phyloP scores from a whole-genome alignment of 1,284 basidiomycete species.

The Inonotus obliquus region DNA sequence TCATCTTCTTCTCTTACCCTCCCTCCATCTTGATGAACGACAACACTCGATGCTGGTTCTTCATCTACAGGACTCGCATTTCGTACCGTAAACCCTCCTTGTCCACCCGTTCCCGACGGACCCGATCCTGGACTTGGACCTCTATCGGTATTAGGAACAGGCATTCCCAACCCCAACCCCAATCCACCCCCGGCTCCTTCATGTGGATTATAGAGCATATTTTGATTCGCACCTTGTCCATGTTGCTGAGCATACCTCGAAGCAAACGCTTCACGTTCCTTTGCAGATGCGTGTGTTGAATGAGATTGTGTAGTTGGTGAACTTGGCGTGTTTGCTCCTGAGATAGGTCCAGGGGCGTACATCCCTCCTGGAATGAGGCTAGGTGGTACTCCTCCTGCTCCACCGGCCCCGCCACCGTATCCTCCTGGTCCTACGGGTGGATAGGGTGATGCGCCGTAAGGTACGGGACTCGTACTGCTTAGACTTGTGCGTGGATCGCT shows the following conservation, averaged over 20 bases:
- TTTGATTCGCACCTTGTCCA: constrained; percentile 2
- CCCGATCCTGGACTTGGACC: neutral
- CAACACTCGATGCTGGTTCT: neutral
- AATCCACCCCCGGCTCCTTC: neutral
- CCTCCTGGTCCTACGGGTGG: neutral
- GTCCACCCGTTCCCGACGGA: neutral
- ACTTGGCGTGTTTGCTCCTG: neutral
- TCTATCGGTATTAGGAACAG: neutral
- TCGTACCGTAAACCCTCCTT: constrained; percentile 7
- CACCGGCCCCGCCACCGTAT: neutral
- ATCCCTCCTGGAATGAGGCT: neutral
- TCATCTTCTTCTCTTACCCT: constrained; percentile 16
- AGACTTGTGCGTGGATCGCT: constrained; percentile 5
- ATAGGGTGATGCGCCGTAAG: constrained; percentile 15
- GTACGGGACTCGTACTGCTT: constrained; percentile 1
- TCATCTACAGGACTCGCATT: constrained; percentile 4
- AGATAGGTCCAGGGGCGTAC: neutral
- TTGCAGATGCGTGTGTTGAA: constrained; percentile 8
- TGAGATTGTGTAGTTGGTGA: constrained; percentile 5
- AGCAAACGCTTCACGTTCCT: constrained; percentile 18
- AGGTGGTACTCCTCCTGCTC: too few species aligned
- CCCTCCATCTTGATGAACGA: constrained; percentile 21
- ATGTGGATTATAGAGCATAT: neutral
- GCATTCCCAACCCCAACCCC: neutral
- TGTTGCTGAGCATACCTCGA: constrained; percentile 12